Base-by-base conservation (phyloP, 306 rosid genomes). In the Vigna reflexopilosa region DNA sequence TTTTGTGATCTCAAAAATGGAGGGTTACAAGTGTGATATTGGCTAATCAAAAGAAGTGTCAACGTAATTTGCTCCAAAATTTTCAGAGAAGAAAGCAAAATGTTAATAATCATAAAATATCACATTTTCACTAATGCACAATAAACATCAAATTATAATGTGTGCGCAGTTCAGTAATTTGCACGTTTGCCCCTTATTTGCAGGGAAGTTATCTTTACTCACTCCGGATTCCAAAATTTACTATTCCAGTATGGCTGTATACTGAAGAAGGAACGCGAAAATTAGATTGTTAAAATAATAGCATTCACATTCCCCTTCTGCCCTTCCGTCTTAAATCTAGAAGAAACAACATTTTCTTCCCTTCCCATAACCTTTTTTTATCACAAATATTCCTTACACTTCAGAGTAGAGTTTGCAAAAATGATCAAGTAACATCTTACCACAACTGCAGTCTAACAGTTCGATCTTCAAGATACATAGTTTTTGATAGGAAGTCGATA, bases 391-490 rank as follows among this genome's bases (percentile, higher is more conserved):
- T 56, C 51, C 59, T 11, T 54, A 24, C 38, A 49, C 42, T 26
- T 26, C 64, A 63, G 57, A 15, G 14, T 20, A 63, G 50, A 74
- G 70, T 28, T 81, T 26, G 26, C 9, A 75, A 64, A 36, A 65
- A 70, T 66, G 77, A 64, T 12, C 26, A 76, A 80, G 49, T 64
- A 44, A 61, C 19, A 81, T 75, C 87, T 78, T 83, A 88, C 91
- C 91, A 88, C 61, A 88, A 52, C 89, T 88, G 91, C 86, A 88
- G 84, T 75, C 91, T 89, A 78, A 88, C 87, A 12, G 91, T 85
- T 75, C 91, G 91, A 83, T 88, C 91, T 87, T 87, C 91, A 22
- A 87, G 91, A 75, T 88, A 88, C 91, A 88, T 88, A 9, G 91
- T 88, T 72, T 88, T 88, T 36, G 91, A 88, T 38, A 88, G 87